A percentile compares a stretch with the other conserved stretches of the same genome.
Conservation (phyloP, 345 rosid species). For the Triadica sebifera region DNA sequence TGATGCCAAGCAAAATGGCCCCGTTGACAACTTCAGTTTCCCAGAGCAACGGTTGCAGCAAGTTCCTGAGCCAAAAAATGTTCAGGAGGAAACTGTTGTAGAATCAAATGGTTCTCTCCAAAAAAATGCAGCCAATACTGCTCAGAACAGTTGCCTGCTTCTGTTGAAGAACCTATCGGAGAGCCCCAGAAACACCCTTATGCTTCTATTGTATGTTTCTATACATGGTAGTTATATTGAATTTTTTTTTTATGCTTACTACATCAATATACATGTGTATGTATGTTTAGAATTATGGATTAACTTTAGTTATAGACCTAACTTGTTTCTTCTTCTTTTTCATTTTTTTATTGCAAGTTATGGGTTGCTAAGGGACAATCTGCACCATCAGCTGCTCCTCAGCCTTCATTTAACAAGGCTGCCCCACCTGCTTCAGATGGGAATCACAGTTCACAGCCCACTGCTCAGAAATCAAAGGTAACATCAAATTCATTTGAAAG, state of each 20-base stretch:
- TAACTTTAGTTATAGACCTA: background rate
- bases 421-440: constrained; percentile 38
- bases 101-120: constrained; percentile 42
- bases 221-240: constrained; percentile 4
- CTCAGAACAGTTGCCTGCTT: constrained; percentile 40
- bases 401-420: constrained; percentile 38
- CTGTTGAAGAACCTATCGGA: constrained; percentile 46
- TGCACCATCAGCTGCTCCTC: constrained; percentile 35
- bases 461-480: constrained; percentile 27
- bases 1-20: constrained; percentile 48
- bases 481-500: constrained; percentile 37
- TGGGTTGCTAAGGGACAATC: constrained; percentile 55
- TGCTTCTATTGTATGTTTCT: constrained; percentile 66
- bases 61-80: constrained; percentile 31
- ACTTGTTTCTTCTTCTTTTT: constrained; percentile 1
- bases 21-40: constrained; percentile 38
- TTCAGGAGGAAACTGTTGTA: constrained; percentile 31
- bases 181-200: constrained; percentile 64
- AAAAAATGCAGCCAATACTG: constrained; percentile 19
- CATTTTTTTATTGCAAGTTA: constrained; percentile 32
- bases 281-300: constrained; percentile 2
- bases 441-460: constrained; percentile 40
- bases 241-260: background rate
- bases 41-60: constrained; percentile 44
- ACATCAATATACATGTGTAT: background rate